phyloP scores from a whole-genome alignment of 306 rosid genomes.

The Pterocarpus santalinus region DNA sequence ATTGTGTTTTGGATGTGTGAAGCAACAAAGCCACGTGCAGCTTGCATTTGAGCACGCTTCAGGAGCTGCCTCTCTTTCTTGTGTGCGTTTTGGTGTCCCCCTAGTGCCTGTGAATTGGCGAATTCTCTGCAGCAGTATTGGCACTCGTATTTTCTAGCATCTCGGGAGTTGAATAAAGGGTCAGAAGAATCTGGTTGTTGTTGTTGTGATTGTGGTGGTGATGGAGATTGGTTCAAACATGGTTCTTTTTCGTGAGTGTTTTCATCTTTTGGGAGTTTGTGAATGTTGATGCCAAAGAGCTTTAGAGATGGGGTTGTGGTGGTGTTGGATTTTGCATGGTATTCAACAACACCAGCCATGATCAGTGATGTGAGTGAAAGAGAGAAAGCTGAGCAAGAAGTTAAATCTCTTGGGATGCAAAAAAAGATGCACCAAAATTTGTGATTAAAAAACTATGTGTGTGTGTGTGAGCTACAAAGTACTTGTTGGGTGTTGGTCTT shows the following conservation, averaged over 20 bases:
- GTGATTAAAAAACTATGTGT: neutral
- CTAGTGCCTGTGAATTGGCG: slow-evolving; percentile 69
- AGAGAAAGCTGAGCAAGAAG: neutral
- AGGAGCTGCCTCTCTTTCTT: slow-evolving; percentile 64
- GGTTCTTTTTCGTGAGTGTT: neutral
- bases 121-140: slow-evolving; percentile 63
- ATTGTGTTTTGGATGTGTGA: slow-evolving; percentile 47
- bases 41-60: slow-evolving; percentile 63
- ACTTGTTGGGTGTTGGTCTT: slow-evolving; percentile 6
- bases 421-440: slow-evolving; percentile 14
- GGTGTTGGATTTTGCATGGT: slow-evolving; percentile 23
- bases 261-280: slow-evolving; percentile 38
- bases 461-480: slow-evolving; percentile 32
- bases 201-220: neutral
- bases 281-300: slow-evolving; percentile 67
- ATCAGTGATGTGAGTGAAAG: neutral
- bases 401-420: neutral
- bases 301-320: slow-evolving; percentile 43
- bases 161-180: neutral
- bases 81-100: slow-evolving; percentile 72
- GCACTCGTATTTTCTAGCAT: slow-evolving; percentile 57
- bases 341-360: slow-evolving; percentile 51
- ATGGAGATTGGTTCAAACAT: neutral
- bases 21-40: slow-evolving; percentile 50
- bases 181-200: slow-evolving; percentile 15